Base-by-base conservation (phyloP, 768 basidiomycete species). In the Lentinula sp. region DNA sequence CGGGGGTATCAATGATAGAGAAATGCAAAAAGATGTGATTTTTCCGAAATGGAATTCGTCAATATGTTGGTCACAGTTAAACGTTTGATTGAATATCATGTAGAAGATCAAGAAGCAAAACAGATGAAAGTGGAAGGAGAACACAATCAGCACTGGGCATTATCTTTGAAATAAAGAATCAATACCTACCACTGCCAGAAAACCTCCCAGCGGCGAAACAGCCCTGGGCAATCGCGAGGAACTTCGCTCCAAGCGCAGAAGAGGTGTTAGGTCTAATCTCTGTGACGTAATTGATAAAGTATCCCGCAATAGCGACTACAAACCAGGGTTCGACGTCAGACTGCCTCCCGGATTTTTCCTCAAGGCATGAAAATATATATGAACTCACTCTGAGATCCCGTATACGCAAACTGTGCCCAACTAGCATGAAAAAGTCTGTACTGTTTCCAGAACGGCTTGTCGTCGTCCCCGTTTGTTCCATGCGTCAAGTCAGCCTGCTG, bases 221-320 rank as follows among this genome's bases (percentile, higher is more conserved):
- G 12, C 72, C 73, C 58, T 74, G 73, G 6, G 71, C 72, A 6
- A 69, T 68, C 3, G 73, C 72, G 12, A 73, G 67, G 32, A 74
- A 69, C 45, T 71, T 71, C 16, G 73, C 70, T 7, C 71, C 73
- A 0, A 66, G 57, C 9, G 73, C 57, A 13, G 69, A 60, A 18
- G 60, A 62, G 0, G 72, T 71, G 15, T 65, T 46, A 1, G 62
- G 60, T 39, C 73, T 64, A 10, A 67, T 68, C 62, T 74, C 73
- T 2, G 69, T 71, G 4, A 68, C 65, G 50, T 74, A 74, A 64
- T 73, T 74, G 60, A 74, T 72, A 59, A 74, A 74, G 37, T 73
- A 74, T 4, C 66, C 67, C 2, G 72, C 71, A 43, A 72, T 70
- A 0, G 72, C 71, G 12, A 74, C 72, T 74, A 57, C 12, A 37